These are phyloP conservation scores for Trichocladium antarcticum DNA, from an alignment of 495 filamentous ascomycete genomes.

Conservation along the genomic window DNA sequence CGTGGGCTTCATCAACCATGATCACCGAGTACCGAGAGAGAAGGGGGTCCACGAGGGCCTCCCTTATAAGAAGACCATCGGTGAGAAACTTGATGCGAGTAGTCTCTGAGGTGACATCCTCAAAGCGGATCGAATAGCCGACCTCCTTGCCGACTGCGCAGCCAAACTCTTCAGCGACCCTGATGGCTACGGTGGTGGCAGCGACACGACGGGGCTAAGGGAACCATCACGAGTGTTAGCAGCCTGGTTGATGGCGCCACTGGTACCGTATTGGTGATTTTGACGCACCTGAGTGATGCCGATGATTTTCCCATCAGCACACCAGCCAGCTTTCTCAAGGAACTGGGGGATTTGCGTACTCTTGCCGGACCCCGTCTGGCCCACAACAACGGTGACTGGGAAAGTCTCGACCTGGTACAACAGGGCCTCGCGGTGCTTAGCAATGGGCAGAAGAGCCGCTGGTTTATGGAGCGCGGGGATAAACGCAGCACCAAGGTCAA, in stretches of 20 bases:
- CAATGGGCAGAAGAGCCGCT: constrained; percentile 63
- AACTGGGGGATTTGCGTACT: constrained; percentile 86
- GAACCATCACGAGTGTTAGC: not conserved
- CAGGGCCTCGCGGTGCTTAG: constrained; percentile 60
- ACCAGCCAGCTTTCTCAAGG: constrained; percentile 83
- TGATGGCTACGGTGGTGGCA: constrained; percentile 78
- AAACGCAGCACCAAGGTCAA: constrained; percentile 52
- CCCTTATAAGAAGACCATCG: constrained; percentile 86
- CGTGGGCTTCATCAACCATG: constrained; percentile 98
- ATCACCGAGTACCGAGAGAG: constrained; percentile 90
- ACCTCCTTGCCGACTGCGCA: constrained; percentile 89
- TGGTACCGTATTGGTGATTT: not conserved
- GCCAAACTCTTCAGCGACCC: constrained; percentile 89
- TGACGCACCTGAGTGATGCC: constrained; percentile 77
- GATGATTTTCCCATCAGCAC: constrained; percentile 64
- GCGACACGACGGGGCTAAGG: constrained; percentile 77
- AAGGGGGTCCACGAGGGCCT: constrained; percentile 86
- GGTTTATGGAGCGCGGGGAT: constrained; percentile 73
- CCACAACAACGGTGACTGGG: constrained; percentile 74
- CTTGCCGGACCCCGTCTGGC: constrained; percentile 85
- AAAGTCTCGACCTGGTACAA: constrained; percentile 66
- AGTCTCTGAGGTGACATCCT: constrained; percentile 78
- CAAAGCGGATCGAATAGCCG: constrained; percentile 93
- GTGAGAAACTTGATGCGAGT: constrained; percentile 95
- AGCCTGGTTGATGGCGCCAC: not conserved